Percentiles rank a stretch among this genome's conserved stretches.
phyloP scores from a whole-genome alignment of 2,329 filamentous ascomycete genomes.

The Furcasterigmium furcatum region DNA sequence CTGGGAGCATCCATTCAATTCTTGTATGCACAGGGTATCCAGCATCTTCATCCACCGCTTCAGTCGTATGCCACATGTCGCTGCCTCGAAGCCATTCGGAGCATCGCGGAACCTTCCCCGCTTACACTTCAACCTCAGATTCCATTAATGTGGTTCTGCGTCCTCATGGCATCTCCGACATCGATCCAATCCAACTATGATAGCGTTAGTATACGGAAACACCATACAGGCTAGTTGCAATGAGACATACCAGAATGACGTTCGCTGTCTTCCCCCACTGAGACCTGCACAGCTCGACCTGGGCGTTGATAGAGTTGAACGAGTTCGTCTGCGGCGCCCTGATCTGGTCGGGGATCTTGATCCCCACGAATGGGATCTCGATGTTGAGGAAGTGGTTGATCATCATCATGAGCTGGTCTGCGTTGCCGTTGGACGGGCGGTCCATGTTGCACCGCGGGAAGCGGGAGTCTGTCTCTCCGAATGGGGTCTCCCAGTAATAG shows the following conservation, averaged over 20 bases:
- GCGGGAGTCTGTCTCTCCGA: constrained; percentile 54
- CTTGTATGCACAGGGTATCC: no score
- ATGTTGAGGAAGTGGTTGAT: constrained; percentile 36
- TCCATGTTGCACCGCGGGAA: constrained; percentile 65
- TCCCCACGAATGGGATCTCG: constrained; percentile 22
- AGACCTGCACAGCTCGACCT: constrained; percentile 22
- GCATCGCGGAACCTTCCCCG: no score
- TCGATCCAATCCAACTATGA: constrained; percentile 42
- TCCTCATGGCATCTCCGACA: constrained; percentile 33
- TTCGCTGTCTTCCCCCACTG: constrained; percentile 20
- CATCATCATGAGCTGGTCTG: constrained; percentile 38
- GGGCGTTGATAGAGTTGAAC: constrained; percentile 20
- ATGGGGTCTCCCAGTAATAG: constrained; percentile 72
- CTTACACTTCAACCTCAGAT: no score
- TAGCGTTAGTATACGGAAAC: constrained; percentile 9
- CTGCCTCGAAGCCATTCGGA: no score
- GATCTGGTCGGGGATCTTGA: constrained; percentile 29
- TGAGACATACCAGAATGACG: constrained; percentile 29
- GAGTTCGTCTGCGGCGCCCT: constrained; percentile 30
- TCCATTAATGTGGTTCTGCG: constrained; percentile 33
- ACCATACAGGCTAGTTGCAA: no score
- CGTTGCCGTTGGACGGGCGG: constrained; percentile 46
- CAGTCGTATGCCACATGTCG: no score
- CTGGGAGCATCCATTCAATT: no score
- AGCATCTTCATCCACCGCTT: no score